Percentiles rank a stretch among this genome's conserved stretches.
These are phyloP conservation scores for carrot (Daucus carota) DNA, from an alignment of 129 eudicot species.

Conservation along the genomic window DH1_v3.0 NC_030384.2:30856501-30857000, in stretches of 20 bases:
- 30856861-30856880: neutral
- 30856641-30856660: neutral
- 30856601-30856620: neutral
- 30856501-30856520: neutral
- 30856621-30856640: neutral
- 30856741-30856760: slow-evolving; percentile 11
- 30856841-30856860: neutral
- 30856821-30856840: neutral
- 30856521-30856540: neutral
- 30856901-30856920: no score
- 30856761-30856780: neutral
- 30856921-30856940: neutral
- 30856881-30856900: neutral
- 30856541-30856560: neutral
- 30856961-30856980: neutral
- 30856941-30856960: neutral
- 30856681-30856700: slow-evolving; percentile 56
- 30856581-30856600: neutral
- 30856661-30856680: neutral
- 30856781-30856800: neutral
- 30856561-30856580: neutral
- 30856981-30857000: neutral
- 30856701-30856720: slow-evolving; percentile 71
- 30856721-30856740: slow-evolving; percentile 85
- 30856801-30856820: neutral